Conservation (phyloP, 2,329 filamentous ascomycete species). For the Aspergillus novofumigatus region DNA sequence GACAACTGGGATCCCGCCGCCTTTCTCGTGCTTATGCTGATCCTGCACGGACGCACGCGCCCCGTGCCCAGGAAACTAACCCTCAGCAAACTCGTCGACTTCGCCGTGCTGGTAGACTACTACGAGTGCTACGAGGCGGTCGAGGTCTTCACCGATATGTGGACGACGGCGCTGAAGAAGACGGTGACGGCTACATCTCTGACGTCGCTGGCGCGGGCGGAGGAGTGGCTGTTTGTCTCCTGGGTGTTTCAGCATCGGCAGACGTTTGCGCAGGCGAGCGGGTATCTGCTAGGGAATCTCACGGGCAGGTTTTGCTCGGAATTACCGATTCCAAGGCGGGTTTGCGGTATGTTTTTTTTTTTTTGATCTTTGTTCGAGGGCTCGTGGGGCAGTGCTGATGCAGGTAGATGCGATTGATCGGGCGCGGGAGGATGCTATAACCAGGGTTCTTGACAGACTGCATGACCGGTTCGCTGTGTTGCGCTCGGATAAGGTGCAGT, state of each 20-base stretch:
- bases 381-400: background rate
- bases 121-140: slow-evolving; percentile 17
- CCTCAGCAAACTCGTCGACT: background rate
- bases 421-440: background rate
- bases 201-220: background rate
- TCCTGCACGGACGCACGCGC: slow-evolving; percentile 16
- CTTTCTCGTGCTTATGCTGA: slow-evolving; percentile 18
- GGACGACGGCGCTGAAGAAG: slow-evolving; percentile 5
- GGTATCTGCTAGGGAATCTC: background rate
- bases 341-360: background rate
- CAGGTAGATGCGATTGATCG: background rate
- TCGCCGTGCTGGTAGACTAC: slow-evolving; percentile 19
- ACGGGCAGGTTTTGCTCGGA: background rate
- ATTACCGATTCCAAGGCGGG: background rate
- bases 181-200: background rate
- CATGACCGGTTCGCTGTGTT: background rate
- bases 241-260: slow-evolving; percentile 1
- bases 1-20: slow-evolving; percentile 16
- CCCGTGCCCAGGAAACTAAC: slow-evolving; percentile 4
- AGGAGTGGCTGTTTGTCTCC: background rate
- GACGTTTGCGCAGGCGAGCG: background rate
- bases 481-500: background rate
- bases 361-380: no score
- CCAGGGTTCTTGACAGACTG: background rate
- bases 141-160: slow-evolving; percentile 11